Evolutionary conservation across 2,329 filamentous ascomycete genomes (phyloP).

Genomic region (Xylaria sp.): DNA sequence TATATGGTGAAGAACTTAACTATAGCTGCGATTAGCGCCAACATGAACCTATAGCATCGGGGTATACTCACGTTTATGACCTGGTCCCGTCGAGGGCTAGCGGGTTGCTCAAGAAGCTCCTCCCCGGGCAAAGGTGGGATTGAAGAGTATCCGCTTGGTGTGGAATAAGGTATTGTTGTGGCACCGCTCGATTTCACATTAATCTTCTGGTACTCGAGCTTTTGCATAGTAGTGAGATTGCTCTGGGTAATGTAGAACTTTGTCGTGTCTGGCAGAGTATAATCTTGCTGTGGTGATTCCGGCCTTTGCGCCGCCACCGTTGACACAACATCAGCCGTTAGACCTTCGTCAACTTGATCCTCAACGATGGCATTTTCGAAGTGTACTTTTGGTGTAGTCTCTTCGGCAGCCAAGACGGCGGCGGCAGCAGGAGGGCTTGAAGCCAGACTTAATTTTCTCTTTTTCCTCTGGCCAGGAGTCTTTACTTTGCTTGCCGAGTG

Average conservation of each 20-base stretch:
- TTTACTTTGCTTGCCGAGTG: constrained; percentile 35
- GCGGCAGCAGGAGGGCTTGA: constrained; percentile 33
- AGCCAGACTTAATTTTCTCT: constrained; percentile 24
- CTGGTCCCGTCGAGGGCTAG: constrained; percentile 26
- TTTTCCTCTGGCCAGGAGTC: constrained; percentile 40
- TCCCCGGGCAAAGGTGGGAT: constrained; percentile 48
- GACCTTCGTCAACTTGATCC: constrained; percentile 24
- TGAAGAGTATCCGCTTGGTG: constrained; percentile 49
- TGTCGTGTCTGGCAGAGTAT: constrained; percentile 33
- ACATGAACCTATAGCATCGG: background rate
- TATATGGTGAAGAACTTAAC: constrained; percentile 49
- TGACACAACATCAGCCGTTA: constrained; percentile 24
- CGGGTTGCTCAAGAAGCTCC: constrained; percentile 32
- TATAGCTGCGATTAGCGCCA: constrained; percentile 35
- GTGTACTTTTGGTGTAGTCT: constrained; percentile 13
- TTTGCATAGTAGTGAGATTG: constrained; percentile 50
- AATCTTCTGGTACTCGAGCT: constrained; percentile 49
- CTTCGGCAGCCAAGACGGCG: constrained; percentile 28
- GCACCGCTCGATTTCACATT: constrained; percentile 48
- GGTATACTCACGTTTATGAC: constrained; percentile 43
- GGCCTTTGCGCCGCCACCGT: constrained; percentile 35
- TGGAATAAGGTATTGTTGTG: constrained; percentile 50
- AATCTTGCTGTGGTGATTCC: constrained; percentile 41
- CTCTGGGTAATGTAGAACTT: constrained; percentile 50
- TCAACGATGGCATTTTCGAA: constrained; percentile 15